Conservation (phyloP, 1,139 yeast species). For the Protomyces inouyei region DNA sequence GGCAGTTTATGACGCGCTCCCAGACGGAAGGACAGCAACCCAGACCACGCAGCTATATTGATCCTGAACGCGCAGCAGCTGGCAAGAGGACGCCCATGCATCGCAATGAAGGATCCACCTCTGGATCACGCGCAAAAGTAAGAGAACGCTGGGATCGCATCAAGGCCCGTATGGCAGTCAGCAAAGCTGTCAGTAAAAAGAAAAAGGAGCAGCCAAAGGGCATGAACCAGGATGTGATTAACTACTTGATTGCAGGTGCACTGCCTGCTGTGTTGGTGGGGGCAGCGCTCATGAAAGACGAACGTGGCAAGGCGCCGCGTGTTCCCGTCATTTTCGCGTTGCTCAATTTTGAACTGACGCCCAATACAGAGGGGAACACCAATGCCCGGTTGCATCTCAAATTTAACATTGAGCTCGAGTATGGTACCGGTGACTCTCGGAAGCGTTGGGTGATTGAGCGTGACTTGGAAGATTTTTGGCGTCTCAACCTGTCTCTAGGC, state of each 20-base stretch:
- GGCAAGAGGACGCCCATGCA: background rate
- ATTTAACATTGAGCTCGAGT: conserved; percentile 61
- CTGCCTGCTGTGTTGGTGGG: conserved; percentile 14
- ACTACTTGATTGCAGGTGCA: conserved; percentile 10
- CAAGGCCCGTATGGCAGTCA: conserved; percentile 11
- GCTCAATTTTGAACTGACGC: conserved; percentile 61
- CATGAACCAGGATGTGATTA: conserved; percentile 16
- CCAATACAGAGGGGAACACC: conserved; percentile 45
- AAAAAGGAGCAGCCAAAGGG: conserved; percentile 9
- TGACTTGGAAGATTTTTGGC: conserved; percentile 60
- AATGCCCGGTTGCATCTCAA: conserved; percentile 50
- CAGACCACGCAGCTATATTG: background rate
- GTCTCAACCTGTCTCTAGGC: conserved; percentile 37
- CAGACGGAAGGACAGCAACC: background rate
- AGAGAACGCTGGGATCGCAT: conserved; percentile 23
- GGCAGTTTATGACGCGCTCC: background rate
- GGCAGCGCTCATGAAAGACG: conserved; percentile 18
- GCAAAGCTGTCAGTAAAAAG: background rate
- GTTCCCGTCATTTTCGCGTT: conserved; percentile 77
- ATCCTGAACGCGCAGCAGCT: background rate
- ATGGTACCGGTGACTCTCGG: conserved; percentile 78
- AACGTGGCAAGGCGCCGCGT: conserved; percentile 43
- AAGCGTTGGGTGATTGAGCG: conserved; percentile 76
- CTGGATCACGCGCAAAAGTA: background rate
- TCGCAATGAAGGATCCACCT: background rate